phyloP scores from a whole-genome alignment of 2,329 filamentous ascomycete species.

The Alternaria triticimaculans region DNA sequence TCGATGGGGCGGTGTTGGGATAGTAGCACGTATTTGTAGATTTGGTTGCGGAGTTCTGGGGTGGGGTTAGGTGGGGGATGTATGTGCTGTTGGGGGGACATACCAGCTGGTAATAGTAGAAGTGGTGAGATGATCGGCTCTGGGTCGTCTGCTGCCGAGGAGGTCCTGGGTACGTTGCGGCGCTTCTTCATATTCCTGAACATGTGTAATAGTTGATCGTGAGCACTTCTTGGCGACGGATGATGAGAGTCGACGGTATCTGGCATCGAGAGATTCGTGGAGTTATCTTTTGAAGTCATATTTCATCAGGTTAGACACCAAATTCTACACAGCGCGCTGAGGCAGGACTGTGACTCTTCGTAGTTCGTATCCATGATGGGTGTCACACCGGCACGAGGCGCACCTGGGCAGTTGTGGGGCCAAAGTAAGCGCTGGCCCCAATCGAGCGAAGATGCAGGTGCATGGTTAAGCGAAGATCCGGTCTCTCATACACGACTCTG shows the following conservation, averaged over 20 bases:
- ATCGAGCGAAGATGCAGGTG: background rate
- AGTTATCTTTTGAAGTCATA: background rate
- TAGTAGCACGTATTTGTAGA: background rate
- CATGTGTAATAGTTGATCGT: rapidly evolving
- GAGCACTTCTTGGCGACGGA: background rate
- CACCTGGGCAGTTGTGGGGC: background rate
- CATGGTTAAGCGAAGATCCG: background rate
- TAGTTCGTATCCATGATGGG: background rate
- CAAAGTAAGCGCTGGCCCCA: background rate
- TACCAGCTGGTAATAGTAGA: background rate
- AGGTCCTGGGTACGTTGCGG: background rate
- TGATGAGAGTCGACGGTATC: background rate
- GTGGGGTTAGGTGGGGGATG: background rate
- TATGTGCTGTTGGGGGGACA: background rate
- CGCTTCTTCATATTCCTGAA: background rate
- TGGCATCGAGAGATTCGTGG: background rate
- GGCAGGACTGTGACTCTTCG: background rate
- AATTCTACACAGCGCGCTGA: background rate
- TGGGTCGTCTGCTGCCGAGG: background rate
- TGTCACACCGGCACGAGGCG: background rate
- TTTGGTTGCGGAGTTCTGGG: background rate
- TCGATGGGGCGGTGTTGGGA: background rate
- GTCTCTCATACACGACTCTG: too few species aligned
- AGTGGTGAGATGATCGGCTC: background rate
- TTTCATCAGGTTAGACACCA: rapidly evolving